These are phyloP conservation scores for Eucalyptus sp. DNA, from an alignment of 345 rosid genomes.

Conservation along the genomic window DNA sequence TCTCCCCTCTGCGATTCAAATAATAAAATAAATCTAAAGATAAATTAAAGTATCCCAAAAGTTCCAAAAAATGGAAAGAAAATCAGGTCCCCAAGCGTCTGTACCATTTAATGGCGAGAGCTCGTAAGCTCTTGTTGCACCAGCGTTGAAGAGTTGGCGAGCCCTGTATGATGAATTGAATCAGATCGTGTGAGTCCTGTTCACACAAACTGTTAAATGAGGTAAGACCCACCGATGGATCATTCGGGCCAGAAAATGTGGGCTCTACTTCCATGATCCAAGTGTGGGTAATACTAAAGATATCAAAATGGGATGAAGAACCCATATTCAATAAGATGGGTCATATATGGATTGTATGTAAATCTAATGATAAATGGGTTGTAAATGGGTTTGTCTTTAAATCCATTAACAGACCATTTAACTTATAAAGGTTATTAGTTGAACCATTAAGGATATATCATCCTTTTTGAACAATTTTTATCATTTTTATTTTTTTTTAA, in stretches of 20 bases:
- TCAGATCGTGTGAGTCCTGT: background rate
- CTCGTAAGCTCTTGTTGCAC: background rate
- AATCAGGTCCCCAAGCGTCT: background rate
- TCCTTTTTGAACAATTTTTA: too few species aligned
- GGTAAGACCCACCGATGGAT: background rate
- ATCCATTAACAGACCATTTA: fast-evolving
- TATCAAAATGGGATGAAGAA: too few species aligned
- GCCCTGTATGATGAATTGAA: background rate
- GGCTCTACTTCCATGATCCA: background rate
- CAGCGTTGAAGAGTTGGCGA: background rate
- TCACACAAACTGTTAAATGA: background rate
- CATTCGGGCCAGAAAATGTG: background rate
- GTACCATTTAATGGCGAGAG: background rate
- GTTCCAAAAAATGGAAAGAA: background rate
- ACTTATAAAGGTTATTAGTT: too few species aligned
- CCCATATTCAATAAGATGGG: too few species aligned
- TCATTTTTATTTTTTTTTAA: too few species aligned
- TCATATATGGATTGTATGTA: too few species aligned
- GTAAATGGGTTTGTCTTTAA: too few species aligned
- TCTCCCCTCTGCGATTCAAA: background rate
- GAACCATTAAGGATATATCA: too few species aligned
- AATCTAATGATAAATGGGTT: too few species aligned
- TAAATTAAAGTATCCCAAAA: background rate
- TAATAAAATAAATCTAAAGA: background rate
- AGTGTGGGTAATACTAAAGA: background rate